Conservation (phyloP, 768 basidiomycete species). For the Coprinopsis marcescibilis region DNA sequence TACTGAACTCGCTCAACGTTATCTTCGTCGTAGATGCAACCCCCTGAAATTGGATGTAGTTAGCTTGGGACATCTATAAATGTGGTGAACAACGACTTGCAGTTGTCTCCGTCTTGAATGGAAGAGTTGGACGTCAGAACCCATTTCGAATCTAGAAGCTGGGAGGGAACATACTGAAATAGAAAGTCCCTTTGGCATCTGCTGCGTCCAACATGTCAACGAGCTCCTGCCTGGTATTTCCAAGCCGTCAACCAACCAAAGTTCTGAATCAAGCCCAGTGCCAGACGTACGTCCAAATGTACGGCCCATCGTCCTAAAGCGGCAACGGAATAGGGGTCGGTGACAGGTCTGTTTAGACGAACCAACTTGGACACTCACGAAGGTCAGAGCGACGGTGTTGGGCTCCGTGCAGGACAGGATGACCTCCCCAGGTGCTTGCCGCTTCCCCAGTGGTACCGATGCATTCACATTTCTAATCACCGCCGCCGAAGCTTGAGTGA, state of each 20-base stretch:
- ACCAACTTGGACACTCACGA: conserved; percentile 26
- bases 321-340: not conserved
- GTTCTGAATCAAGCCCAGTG: not conserved
- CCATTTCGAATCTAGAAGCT: not conserved
- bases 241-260: not conserved
- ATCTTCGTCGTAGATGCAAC: conserved; percentile 21
- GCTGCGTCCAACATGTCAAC: conserved; percentile 17
- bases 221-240: conserved; percentile 15
- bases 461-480: not conserved
- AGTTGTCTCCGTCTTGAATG: conserved; percentile 17
- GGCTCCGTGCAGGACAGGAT: conserved; percentile 31
- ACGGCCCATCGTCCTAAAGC: conserved; percentile 40
- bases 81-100: conserved; percentile 2
- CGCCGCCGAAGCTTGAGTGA: not conserved
- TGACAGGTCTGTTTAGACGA: not conserved
- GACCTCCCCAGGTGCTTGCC: conserved; percentile 24
- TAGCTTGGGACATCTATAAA: not conserved
- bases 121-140: not conserved
- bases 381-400: conserved; percentile 37
- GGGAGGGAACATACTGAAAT: conserved; percentile 17
- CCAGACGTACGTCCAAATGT: conserved; percentile 26
- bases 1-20: conserved; percentile 14
- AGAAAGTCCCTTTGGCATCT: conserved; percentile 28
- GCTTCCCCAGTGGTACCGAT: conserved; percentile 8
- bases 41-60: conserved; percentile 11